Conservation (phyloP, 148 eudicot genomes). For the Salicornia ramosissima region DNA sequence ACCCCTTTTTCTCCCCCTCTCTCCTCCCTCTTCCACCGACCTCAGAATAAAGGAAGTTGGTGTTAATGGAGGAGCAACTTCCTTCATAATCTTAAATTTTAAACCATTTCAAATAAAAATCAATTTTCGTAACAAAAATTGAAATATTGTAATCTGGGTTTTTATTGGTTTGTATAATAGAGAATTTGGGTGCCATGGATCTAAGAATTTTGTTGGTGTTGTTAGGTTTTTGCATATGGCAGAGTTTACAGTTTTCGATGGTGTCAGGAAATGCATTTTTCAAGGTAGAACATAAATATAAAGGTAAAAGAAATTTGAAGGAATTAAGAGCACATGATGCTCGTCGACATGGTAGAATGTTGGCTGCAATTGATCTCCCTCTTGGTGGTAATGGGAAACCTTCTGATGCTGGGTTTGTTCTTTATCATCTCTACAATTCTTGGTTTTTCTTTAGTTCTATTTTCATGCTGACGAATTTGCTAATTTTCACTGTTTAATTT, state of each 20-base stretch:
- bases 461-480: not conserved
- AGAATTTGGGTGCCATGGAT: constrained; percentile 20
- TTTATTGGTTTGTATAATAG: not conserved
- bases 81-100: not conserved
- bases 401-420: constrained; percentile 56
- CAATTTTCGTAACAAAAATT: not conserved
- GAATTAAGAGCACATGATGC: constrained; percentile 51
- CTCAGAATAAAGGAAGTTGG: constrained; percentile 15
- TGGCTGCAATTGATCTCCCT: constrained; percentile 52
- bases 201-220: constrained; percentile 15
- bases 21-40: not conserved
- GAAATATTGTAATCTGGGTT: constrained; percentile 19
- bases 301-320: constrained; percentile 29
- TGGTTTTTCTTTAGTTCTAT: too few species aligned
- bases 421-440: not conserved
- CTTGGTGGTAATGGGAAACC: constrained; percentile 74
- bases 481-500: not conserved
- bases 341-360: constrained; percentile 56
- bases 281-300: constrained; percentile 53
- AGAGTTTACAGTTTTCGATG: constrained; percentile 13
- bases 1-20: not conserved
- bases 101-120: not conserved
- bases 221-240: constrained; percentile 24
- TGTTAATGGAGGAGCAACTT: constrained; percentile 20
- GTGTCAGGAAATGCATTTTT: constrained; percentile 44